A percentile compares a stretch with the other conserved stretches of the same genome.
Conservation (phyloP, 768 basidiomycete genomes). For the Tylopilus subfusipes region DNA sequence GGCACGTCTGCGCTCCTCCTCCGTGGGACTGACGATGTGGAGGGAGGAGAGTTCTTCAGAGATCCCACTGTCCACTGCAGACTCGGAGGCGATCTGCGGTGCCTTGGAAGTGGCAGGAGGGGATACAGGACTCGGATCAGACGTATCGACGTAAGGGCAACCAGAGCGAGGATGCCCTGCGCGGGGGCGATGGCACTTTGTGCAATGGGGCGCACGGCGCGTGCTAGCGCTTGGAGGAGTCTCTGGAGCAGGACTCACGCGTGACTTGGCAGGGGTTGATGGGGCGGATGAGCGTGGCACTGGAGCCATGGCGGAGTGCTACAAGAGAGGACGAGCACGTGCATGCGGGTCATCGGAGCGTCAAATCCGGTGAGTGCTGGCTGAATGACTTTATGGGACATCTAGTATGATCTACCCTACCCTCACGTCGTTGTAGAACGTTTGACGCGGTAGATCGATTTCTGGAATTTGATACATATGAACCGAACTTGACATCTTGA, state of each 20-base stretch:
- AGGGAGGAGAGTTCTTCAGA: conserved; percentile 46
- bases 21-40: conserved; percentile 33
- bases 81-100: background rate
- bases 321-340: background rate
- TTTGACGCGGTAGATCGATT: no score
- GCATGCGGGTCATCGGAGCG: background rate
- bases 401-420: no score
- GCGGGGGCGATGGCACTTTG: conserved; percentile 51
- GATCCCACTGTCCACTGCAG: conserved; percentile 28
- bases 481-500: background rate
- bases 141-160: conserved; percentile 45
- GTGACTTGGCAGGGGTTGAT: conserved; percentile 27
- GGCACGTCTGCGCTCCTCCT: conserved; percentile 15
- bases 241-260: conserved; percentile 6
- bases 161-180: conserved; percentile 62
- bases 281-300: conserved; percentile 29
- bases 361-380: background rate
- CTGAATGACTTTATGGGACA: no score
- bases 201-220: conserved; percentile 53
- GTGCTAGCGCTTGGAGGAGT: conserved; percentile 39
- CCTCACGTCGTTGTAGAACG: no score
- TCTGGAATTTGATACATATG: no score
- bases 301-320: conserved; percentile 22
- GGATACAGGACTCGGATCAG: conserved; percentile 12
- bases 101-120: conserved; percentile 7